A percentile compares a stretch with the other conserved stretches of the same genome.
phyloP scores from a whole-genome alignment of 495 filamentous ascomycete genomes.

The Bacidia gigantensis region DNA sequence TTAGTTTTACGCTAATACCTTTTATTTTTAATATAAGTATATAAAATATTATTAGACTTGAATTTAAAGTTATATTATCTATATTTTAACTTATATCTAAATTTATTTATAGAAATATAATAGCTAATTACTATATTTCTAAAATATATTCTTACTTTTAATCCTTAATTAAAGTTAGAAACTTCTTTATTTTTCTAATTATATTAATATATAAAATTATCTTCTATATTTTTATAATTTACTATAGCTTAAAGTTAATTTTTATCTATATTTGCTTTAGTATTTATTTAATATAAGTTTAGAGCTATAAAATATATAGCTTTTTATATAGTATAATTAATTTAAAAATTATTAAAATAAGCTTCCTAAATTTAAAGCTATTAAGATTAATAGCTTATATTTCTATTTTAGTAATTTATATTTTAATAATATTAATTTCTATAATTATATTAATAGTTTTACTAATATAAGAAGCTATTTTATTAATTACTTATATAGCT shows the following conservation, averaged over 20 bases:
- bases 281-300: background rate
- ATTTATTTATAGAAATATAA: background rate
- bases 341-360: background rate
- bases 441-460: background rate
- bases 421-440: background rate
- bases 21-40: background rate
- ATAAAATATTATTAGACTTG: background rate
- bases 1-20: background rate
- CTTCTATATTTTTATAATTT: background rate
- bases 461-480: too few species aligned
- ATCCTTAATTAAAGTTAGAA: background rate
- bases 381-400: background rate
- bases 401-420: background rate
- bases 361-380: background rate
- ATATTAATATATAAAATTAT: background rate
- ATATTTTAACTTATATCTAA: background rate
- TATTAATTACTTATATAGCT: background rate
- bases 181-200: background rate
- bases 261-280: background rate
- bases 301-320: background rate
- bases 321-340: conserved; percentile 3
- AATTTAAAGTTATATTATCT: background rate
- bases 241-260: conserved; percentile 1
- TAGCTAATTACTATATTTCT: background rate
- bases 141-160: background rate